Evolutionary conservation across 805 yeast genomes (phyloP).

Genomic region (Lachancea thermotolerans): DNA sequence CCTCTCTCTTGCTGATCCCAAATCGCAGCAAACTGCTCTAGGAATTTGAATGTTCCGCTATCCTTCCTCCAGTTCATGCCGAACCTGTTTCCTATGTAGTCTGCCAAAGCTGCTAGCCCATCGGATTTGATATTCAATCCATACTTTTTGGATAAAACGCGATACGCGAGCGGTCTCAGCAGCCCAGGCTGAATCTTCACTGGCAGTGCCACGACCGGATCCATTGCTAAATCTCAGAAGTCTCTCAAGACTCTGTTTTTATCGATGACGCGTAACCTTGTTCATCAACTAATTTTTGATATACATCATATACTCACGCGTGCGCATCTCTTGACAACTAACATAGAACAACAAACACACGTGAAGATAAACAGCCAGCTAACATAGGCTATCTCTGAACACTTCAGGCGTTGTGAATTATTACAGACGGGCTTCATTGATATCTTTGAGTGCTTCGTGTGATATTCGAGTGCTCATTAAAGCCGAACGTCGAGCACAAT

Average conservation of each 20-base stretch:
- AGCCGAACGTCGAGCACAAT: background rate
- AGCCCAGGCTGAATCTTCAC: conserved; percentile 72
- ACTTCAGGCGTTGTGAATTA: too few species aligned
- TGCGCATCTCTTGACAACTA: too few species aligned
- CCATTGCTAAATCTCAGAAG: background rate
- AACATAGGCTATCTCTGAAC: too few species aligned
- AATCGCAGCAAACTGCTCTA: conserved; percentile 70
- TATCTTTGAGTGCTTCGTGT: too few species aligned
- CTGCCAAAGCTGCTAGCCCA: conserved; percentile 68
- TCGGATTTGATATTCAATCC: conserved; percentile 85
- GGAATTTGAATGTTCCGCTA: conserved; percentile 22
- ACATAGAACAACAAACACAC: background rate
- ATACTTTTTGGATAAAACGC: conserved; percentile 84
- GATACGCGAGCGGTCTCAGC: conserved; percentile 84
- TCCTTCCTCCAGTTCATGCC: conserved; percentile 76
- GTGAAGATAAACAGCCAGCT: background rate
- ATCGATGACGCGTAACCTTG: too few species aligned
- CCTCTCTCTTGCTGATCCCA: conserved; percentile 94
- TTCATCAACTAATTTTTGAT: too few species aligned
- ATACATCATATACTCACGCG: too few species aligned
- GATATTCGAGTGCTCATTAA: background rate
- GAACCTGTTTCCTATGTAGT: conserved; percentile 64
- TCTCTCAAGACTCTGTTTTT: too few species aligned
- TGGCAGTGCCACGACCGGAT: conserved; percentile 45
- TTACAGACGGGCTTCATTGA: too few species aligned